Base-by-base conservation (phyloP, 176 grass and related monocot genomes). In the Typha latifolia region DNA sequence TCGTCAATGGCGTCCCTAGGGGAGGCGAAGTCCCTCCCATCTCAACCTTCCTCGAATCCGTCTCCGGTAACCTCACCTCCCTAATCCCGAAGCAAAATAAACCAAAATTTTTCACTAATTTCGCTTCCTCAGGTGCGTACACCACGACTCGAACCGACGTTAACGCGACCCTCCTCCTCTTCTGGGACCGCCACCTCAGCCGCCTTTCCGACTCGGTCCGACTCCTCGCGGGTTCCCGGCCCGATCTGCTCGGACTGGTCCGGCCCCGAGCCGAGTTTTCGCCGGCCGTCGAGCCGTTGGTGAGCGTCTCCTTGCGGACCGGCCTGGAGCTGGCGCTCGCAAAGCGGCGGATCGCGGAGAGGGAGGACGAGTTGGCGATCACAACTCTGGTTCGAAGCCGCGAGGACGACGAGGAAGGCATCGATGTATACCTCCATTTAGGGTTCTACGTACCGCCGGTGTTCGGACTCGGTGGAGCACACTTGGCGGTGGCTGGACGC, bases 141-240 rank as follows among this genome's bases (percentile, higher is more conserved):
- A 97, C 93, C 4, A 97, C 88, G 13, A 82, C 88, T 13, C 82
- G 85, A 24, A 87, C 84, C 31, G 26, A 76, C 61, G 69, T n/a
- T n/a, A n/a, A 50, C 15, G 70, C 72, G 18, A 43, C 75, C 55
- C 48, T 51, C 11, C 56, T 96, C 71, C 78, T 78, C 73, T 96
- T 87, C 80, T 96, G 88, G 88, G 77, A 82, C 0, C 85, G 88
- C 37, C 93, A 97, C 74, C 75, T 97, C 52, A 68, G 34, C 65
- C 88, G 85, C 27, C 93, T 97, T 69, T 56, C 78, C 24, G 66
- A 80, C 16, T 97, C 93, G 19, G 51, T 74, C 12, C 43, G 72
- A 23, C 67, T 86, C 51, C 83, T 92, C 32, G 78, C 78, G 48
- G 20, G 56, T 14, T 80, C 62, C 78, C 69, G 27, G 20, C 85